These are phyloP conservation scores for Polysphondylium violaceum DNA, from an alignment of 78 protist genomes.

Conservation along the genomic window DNA sequence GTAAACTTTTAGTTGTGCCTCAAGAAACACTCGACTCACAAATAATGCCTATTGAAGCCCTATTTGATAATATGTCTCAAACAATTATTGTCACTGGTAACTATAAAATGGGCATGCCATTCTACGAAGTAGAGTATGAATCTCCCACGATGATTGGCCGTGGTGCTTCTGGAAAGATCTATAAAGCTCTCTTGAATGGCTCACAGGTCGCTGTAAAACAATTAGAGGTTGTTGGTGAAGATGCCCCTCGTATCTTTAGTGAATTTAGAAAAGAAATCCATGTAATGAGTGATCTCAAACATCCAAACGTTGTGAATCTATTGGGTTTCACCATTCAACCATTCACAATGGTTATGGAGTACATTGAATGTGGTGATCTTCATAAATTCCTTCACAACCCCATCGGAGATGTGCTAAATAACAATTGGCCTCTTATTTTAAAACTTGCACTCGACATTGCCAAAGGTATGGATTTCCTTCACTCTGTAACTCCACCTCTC, in stretches of 20 bases:
- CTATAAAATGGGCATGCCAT: not conserved
- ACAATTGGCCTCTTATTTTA: slow-evolving; percentile 44
- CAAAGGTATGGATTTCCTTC: slow-evolving; percentile 78
- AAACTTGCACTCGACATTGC: slow-evolving; percentile 76
- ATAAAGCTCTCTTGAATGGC: slow-evolving; percentile 38
- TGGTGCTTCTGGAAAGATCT: slow-evolving; percentile 82
- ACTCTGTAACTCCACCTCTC: slow-evolving; percentile 70
- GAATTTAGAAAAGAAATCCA: slow-evolving; percentile 79
- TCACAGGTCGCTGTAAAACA: slow-evolving; percentile 77
- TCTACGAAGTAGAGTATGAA: not conserved
- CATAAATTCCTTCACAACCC: slow-evolving; percentile 48
- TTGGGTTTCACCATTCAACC: slow-evolving; percentile 68
- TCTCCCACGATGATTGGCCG: slow-evolving; percentile 67
- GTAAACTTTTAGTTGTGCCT: not conserved
- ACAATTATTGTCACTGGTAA: slow-evolving; percentile 13
- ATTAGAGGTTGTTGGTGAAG: slow-evolving; percentile 64
- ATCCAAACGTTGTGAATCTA: slow-evolving; percentile 67
- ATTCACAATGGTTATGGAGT: slow-evolving; percentile 76
- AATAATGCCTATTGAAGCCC: not conserved
- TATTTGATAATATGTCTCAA: slow-evolving; percentile 25
- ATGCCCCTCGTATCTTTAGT: slow-evolving; percentile 69
- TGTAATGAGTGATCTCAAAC: slow-evolving; percentile 76
- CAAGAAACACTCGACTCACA: not conserved
- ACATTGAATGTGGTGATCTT: slow-evolving; percentile 79
- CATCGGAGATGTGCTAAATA: slow-evolving; percentile 24